Base-by-base conservation (phyloP, 129 eudicot species). In the Flaveria trinervia region DNA sequence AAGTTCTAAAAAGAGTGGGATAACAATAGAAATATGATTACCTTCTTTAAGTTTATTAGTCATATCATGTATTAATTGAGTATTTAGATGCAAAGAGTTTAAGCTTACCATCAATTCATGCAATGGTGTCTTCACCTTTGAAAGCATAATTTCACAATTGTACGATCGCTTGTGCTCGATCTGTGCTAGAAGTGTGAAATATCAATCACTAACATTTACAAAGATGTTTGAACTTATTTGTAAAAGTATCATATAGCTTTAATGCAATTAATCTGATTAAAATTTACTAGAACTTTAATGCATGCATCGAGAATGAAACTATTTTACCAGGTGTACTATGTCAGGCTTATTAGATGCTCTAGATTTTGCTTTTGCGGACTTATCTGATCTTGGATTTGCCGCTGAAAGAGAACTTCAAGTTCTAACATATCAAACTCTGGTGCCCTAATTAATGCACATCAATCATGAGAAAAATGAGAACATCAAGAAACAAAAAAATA, bases 71-170 rank as follows among this genome's bases (percentile, higher is more conserved):
- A 48, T 65, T 65, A 18, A 30, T 72, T 72, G 36, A 33, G 50
- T 22, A 10, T 14, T 26, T 30, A 62, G 68, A 62, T 28, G 20
- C 69, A 64, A 64, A 64, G 69, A 64, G 30, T 26, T 65, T 23
- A 28, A 85, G 80, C 97, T 87, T 84, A 95, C 99, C 97, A 91
- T 88, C 68, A 95, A 75, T 20, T 91, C 92, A 64, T 77, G 85
- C 72, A 92, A 68, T 1, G 97, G 92, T 81, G 79, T 83, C 88
- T 95, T 95, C 78, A 95, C 97, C 88, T 91, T 95, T 68, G 96
- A 91, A 66, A 95, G 99, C 97, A 95, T 91, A 68, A 91, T 89
- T 80, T 95, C 99, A 70, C 97, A 91, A 78, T 95, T 91, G 75
- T 85, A 89, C 16, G 99, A 97, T 55, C 99, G 93, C 75, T 96